phyloP scores from a whole-genome alignment of 768 basidiomycete species.

The Kwoniella sp. region DNA sequence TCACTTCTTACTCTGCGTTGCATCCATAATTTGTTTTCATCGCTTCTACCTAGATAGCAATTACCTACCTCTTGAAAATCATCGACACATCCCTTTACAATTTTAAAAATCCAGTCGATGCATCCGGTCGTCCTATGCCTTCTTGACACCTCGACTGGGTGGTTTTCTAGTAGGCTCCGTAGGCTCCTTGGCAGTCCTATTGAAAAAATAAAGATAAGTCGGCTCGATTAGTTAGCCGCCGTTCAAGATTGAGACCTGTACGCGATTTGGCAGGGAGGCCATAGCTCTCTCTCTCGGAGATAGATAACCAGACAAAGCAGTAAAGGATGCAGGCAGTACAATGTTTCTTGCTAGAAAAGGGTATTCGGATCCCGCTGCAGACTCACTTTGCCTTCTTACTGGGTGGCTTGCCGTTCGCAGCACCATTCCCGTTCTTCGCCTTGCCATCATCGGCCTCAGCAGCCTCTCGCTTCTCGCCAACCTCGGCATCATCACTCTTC shows the following conservation, averaged over 20 bases:
- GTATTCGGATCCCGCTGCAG: conserved; percentile 7
- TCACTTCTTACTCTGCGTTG: not conserved
- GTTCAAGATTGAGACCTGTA: no score
- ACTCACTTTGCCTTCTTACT: conserved; percentile 52
- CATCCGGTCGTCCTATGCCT: conserved; percentile 10
- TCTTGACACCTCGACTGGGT: conserved; percentile 31
- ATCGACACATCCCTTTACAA: no score
- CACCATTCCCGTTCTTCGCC: conserved; percentile 14
- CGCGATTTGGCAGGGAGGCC: no score
- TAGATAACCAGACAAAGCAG: no score
- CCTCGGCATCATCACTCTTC: conserved; percentile 5
- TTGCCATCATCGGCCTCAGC: conserved; percentile 26
- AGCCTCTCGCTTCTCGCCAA: conserved; percentile 17
- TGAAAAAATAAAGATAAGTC: not conserved
- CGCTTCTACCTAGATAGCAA: not conserved
- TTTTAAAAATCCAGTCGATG: no score
- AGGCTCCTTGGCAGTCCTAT: conserved; percentile 38
- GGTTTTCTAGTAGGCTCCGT: conserved; percentile 44
- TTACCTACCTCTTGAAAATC: no score
- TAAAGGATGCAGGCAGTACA: no score
- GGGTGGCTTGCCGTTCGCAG: conserved; percentile 36
- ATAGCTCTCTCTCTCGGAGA: no score
- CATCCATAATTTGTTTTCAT: not conserved
- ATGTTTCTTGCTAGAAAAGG: no score
- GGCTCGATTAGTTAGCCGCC: conserved; percentile 5